Evolutionary conservation across 257 asterid species (phyloP).

Genomic region (Henckelia pumila): DNA sequence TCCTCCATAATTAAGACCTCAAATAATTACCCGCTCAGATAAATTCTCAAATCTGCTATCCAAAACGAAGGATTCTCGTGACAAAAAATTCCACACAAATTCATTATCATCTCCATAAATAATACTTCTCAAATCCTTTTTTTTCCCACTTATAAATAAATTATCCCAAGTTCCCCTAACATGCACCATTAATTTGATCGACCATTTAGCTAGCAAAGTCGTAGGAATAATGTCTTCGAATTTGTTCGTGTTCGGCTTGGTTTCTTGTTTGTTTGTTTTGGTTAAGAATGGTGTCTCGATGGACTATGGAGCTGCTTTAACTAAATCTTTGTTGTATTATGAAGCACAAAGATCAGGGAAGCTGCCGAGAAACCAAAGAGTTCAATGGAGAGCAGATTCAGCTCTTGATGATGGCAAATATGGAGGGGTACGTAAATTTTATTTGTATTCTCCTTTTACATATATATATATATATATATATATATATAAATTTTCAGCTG

Average conservation of each 20-base stretch:
- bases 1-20: background rate
- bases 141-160: conserved; percentile 18
- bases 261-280: conserved; percentile 22
- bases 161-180: conserved; percentile 9
- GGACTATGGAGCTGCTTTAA: conserved; percentile 53
- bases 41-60: background rate
- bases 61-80: background rate
- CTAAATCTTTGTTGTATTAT: conserved; percentile 53
- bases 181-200: background rate
- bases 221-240: conserved; percentile 29
- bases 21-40: too few relatives aligned
- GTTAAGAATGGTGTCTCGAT: conserved; percentile 27
- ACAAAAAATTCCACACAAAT: background rate
- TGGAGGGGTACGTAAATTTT: conserved; percentile 33
- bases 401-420: conserved; percentile 48
- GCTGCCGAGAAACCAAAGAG: conserved; percentile 47
- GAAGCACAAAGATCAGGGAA: conserved; percentile 81
- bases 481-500: too few relatives aligned
- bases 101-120: background rate
- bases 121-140: background rate
- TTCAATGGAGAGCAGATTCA: conserved; percentile 63
- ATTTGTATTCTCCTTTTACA: too few relatives aligned
- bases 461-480: too few relatives aligned
- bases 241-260: conserved; percentile 25
- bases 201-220: background rate